Percentiles rank a stretch among this genome's conserved stretches.
These are phyloP conservation scores for Ganoderma sp. DNA, from an alignment of 1,284 basidiomycete genomes.

Conservation along the genomic window DNA sequence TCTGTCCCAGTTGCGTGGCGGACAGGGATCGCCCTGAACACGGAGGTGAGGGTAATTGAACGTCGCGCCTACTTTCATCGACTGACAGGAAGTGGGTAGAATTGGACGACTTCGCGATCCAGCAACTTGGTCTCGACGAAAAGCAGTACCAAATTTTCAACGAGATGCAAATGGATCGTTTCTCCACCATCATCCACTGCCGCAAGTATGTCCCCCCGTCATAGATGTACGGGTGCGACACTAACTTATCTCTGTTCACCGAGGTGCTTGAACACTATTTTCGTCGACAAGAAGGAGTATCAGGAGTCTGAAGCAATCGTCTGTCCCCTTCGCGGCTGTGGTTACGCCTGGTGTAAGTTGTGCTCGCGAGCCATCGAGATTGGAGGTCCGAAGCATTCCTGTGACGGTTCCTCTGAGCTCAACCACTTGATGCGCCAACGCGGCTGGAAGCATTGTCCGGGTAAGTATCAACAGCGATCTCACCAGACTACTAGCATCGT, in stretches of 20 bases:
- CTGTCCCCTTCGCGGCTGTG: conserved; percentile 54
- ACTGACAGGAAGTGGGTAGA: too few relatives aligned
- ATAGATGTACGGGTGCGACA: too few relatives aligned
- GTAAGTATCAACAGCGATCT: too few relatives aligned
- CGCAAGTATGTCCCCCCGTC: conserved; percentile 54
- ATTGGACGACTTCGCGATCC: conserved; percentile 46
- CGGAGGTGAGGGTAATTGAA: too few relatives aligned
- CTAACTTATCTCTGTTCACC: too few relatives aligned
- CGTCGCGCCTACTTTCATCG: too few relatives aligned
- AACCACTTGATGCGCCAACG: conserved; percentile 55
- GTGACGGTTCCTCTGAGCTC: conserved; percentile 60
- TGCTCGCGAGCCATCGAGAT: conserved; percentile 53
- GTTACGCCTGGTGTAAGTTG: conserved; percentile 57
- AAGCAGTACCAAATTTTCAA: conserved; percentile 53
- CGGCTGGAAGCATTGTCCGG: conserved; percentile 66
- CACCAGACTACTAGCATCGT: too few relatives aligned
- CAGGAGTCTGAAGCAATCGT: conserved; percentile 46
- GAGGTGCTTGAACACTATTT: too few relatives aligned
- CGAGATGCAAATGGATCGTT: conserved; percentile 59
- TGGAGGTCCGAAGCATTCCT: conserved; percentile 53
- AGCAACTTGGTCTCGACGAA: conserved; percentile 57
- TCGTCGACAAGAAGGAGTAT: conserved; percentile 56
- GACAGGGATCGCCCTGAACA: too few relatives aligned
- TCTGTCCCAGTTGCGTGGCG: too few relatives aligned
- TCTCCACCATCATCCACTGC: conserved; percentile 60